Evolutionary conservation across 2,329 filamentous ascomycete species (phyloP), one percentile per base, ranked within the genome.

Genomic region (Shiraia sp.): DNA sequence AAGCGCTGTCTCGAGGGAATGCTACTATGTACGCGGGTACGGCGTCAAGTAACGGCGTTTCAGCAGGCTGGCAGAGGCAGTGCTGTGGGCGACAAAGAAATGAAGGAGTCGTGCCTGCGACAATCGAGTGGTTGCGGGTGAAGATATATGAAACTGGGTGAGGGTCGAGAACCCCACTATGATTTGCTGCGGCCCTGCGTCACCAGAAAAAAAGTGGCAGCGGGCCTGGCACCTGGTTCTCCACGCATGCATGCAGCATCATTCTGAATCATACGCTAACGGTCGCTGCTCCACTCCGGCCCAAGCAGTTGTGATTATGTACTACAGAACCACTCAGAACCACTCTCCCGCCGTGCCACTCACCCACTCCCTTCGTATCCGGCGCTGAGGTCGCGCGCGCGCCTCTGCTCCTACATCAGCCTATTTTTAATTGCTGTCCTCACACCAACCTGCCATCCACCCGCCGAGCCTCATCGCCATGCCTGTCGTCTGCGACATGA

Each of bases 81-180:
- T 22, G 19, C 8, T 22, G 34, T 27, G 26, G 40, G 36, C 39
- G 24, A 28, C 24, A 17, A 36, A 16, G 22, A 32, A 13, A 17
- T n/a, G 35, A 22, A 28, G 32, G 34, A 25, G 15, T 16, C 14
- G 33, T 36, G 42, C 13, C 25, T 51, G 45, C 41, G 32, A 37
- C 38, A 45, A 48, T 16, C 42, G 51, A 47, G 45, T 50, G 57
- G 42, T 39, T 51, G 54, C 44, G 50, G 49, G 32, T 19, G 43
- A 42, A 47, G 47, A 31, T 45, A 42, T 43, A 36, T 47, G 39
- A 51, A 48, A 48, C 47, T 28, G 35, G 51, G 35, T 43, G 39
- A 40, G n/a, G n/a, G n/a, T n/a, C 47, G 33, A 24, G 27, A 19
- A 32, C 37, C 42, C 38, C 33, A 24, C 41, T 26, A 36, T 22